Conservation (phyloP, 371 early-diverging fungal genomes). For the Lichtheimia ramosa region DNA sequence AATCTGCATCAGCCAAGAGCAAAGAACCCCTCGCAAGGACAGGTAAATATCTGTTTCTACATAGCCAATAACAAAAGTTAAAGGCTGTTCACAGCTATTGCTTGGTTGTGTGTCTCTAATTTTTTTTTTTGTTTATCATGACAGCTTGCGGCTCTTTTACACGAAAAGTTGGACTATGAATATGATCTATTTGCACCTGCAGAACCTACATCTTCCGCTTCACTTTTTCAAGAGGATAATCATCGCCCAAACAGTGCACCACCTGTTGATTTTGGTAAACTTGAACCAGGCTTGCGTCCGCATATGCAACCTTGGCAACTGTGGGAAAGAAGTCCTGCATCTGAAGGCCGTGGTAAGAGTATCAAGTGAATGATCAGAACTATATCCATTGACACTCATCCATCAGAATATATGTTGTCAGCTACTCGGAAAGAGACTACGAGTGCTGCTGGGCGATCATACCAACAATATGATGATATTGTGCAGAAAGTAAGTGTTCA, state of each 20-base stretch:
- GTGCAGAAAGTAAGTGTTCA: slow-evolving; percentile 34
- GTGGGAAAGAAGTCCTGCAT: slow-evolving; percentile 18
- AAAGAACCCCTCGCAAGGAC: slow-evolving; percentile 40
- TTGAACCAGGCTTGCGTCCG: slow-evolving; percentile 12
- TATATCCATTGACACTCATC: background rate
- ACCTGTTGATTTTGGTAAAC: slow-evolving; percentile 20
- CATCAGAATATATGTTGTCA: slow-evolving; percentile 4
- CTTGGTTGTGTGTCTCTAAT: background rate
- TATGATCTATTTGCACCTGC: slow-evolving; percentile 27
- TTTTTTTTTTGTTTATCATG: slow-evolving; percentile 9
- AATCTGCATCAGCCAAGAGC: slow-evolving; percentile 42
- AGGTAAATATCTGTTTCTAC: slow-evolving; percentile 24
- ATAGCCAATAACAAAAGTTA: background rate
- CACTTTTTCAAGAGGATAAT: slow-evolving; percentile 28
- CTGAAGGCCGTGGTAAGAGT: slow-evolving; percentile 4
- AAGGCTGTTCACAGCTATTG: background rate
- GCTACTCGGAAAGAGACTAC: slow-evolving; percentile 15
- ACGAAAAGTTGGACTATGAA: slow-evolving; percentile 42
- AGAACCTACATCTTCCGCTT: slow-evolving; percentile 11
- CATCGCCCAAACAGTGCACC: slow-evolving; percentile 44
- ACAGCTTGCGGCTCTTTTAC: slow-evolving; percentile 45
- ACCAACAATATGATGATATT: slow-evolving; percentile 33
- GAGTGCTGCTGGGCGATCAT: slow-evolving; percentile 19
- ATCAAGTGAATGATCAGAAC: background rate
- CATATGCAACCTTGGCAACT: slow-evolving; percentile 33